A percentile compares a stretch with the other conserved stretches of the same genome.
These are phyloP conservation scores for Saccharomycopsis selenospora DNA, from an alignment of 805 yeast genomes.

Conservation along the genomic window DNA sequence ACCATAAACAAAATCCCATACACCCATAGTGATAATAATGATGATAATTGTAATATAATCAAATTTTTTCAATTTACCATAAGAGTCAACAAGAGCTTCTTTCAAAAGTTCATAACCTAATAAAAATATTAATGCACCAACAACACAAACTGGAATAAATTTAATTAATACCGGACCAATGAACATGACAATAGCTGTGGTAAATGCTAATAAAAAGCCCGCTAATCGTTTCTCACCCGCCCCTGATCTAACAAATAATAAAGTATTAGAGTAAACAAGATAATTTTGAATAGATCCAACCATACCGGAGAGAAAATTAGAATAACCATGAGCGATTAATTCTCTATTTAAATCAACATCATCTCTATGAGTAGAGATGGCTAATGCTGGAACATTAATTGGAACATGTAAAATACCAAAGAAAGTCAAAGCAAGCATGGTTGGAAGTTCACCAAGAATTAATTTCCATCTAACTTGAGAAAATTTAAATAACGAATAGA, in stretches of 20 bases:
- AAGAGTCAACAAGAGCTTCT: slow-evolving; percentile 82
- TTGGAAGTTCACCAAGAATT: slow-evolving; percentile 66
- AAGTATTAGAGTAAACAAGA: slow-evolving; percentile 88
- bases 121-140: slow-evolving; percentile 83
- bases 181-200: slow-evolving; percentile 74
- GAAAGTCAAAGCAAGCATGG: slow-evolving; percentile 92
- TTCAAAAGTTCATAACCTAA: slow-evolving; percentile 84
- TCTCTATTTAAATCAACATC: slow-evolving; percentile 84
- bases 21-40: slow-evolving; percentile 93
- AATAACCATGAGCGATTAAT: slow-evolving; percentile 88
- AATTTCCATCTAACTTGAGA: slow-evolving; percentile 67
- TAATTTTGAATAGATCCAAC: slow-evolving; percentile 90
- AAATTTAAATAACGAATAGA: slow-evolving; percentile 68
- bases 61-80: slow-evolving; percentile 61
- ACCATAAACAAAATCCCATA: slow-evolving; percentile 90
- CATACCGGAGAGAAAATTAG: slow-evolving; percentile 78
- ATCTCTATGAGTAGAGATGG: slow-evolving; percentile 82
- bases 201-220: slow-evolving; percentile 80
- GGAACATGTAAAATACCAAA: slow-evolving; percentile 96
- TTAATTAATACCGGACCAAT: slow-evolving; percentile 92
- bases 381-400: slow-evolving; percentile 94
- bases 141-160: slow-evolving; percentile 91
- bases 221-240: slow-evolving; percentile 77
- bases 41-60: slow-evolving; percentile 81
- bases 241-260: slow-evolving; percentile 87